Percentiles rank a stretch among this genome's conserved stretches.
phyloP scores from a whole-genome alignment of 208 protist genomes.

The Acanthamoeba healyi region DNA sequence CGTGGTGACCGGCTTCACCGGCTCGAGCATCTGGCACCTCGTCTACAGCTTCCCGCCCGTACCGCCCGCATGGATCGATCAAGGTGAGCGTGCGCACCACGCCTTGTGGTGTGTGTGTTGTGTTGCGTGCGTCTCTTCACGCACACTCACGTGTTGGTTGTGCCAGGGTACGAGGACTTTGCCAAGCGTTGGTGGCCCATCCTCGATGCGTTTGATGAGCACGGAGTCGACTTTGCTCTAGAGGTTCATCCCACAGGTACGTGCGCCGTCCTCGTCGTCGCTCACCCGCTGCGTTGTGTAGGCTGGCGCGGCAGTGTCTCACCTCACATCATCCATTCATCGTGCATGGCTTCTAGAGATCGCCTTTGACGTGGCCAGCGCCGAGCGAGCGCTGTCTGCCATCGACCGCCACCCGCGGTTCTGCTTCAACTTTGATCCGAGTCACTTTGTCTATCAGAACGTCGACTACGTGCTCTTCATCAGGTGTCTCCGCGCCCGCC shows the following conservation, averaged over 20 bases:
- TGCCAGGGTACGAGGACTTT: neutral
- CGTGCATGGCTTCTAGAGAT: neutral
- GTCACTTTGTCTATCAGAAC: conserved; percentile 34
- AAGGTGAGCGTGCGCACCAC: neutral
- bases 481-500: neutral
- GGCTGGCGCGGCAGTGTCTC: no score
- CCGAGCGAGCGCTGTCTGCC: neutral
- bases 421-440: conserved; percentile 2
- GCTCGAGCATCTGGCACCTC: neutral
- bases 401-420: conserved; percentile 8
- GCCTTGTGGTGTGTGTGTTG: no score
- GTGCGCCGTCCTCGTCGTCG: neutral
- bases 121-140: no score
- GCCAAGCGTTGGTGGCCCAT: neutral
- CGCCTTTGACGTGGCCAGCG: neutral
- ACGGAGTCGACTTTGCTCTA: neutral
- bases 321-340: no score
- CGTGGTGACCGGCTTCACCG: neutral
- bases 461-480: conserved; percentile 24
- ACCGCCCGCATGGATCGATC: neutral
- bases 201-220: neutral
- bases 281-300: neutral
- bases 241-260: neutral
- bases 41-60: neutral
- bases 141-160: neutral